Evolutionary conservation across 169 alveolate species (phyloP), one percentile per base, ranked within the genome.

Genomic region (Babesia microti): DNA sequence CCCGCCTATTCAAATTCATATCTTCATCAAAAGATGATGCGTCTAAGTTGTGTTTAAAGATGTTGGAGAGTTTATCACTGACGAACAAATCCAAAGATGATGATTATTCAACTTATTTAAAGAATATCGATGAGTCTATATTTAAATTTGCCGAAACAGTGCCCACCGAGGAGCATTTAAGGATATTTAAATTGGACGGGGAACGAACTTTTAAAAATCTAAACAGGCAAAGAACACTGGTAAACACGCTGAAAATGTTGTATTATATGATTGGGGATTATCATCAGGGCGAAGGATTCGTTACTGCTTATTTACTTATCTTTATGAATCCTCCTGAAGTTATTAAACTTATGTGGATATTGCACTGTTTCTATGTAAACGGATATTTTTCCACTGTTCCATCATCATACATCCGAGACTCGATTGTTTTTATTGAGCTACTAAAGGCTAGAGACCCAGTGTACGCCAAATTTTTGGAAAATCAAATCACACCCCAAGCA

Each of bases 211-310:
- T 70, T 47, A 66, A 28, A 15, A 30, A n/a, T 26, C 78, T 58
- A 43, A 65, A 70, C 35, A 33, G 67, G 65, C 47, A 78, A 28
- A 44, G 28, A 4, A 23, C 36, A 12, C 30, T 78, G 24, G 60
- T 56, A 23, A 40, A 53, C 23, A 78, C 45, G 19, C 47, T 78
- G 23, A 60, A 53, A 17, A 39, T 52, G 15, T 72, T 70, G 23
- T 78, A 50, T 54, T 66, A 57, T 26, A 59, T 61, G 37, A 45
- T 69, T 28, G 79, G 79, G 29, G 83, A 78, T 58, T 78, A 78
- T 55, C 86, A 78, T 59, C 86, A 78, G 59, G 86, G 86, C 11
- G 67, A 71, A 35, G 79, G 83, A 18, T 78, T 78, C 27, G 65
- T 78, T 11, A 61, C 74, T 11, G 79, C 86, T 14, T 68, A 70